A percentile compares a stretch with the other conserved stretches of the same genome.
Evolutionary conservation across 139 green algal species (phyloP).

Genomic region (Closterium sp.): DNA sequence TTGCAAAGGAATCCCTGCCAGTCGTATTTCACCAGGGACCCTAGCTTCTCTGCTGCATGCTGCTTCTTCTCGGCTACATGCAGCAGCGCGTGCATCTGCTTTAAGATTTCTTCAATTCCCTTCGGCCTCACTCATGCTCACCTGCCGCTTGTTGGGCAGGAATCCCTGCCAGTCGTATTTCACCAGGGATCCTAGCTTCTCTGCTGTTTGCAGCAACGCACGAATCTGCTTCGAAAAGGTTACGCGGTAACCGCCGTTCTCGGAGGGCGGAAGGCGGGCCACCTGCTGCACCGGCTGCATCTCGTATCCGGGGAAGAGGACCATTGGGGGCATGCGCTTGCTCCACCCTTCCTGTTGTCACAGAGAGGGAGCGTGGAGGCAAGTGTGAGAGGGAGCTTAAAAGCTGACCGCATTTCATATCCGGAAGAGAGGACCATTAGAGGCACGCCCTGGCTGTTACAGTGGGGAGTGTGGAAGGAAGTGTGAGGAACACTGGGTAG

Average conservation of each 20-base stretch:
- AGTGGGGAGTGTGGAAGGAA: too few relatives aligned
- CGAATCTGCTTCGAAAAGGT: not conserved
- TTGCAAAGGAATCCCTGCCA: slow-evolving; percentile 29
- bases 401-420: too few relatives aligned
- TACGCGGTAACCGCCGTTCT: not conserved
- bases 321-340: not conserved
- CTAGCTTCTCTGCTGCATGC: not conserved
- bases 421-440: too few relatives aligned
- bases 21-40: slow-evolving; percentile 10
- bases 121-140: too few relatives aligned
- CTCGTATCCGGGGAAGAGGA: not conserved
- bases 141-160: slow-evolving; percentile 33
- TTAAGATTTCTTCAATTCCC: too few relatives aligned
- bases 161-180: slow-evolving; percentile 30
- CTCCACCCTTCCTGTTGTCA: not conserved
- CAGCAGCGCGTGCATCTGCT: not conserved
- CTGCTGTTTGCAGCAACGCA: not conserved
- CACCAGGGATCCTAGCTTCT: not conserved
- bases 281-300: not conserved
- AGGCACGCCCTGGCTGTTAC: too few relatives aligned
- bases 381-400: not conserved
- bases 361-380: not conserved
- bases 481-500: too few relatives aligned
- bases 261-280: not conserved
- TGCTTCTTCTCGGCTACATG: not conserved